phyloP scores from a whole-genome alignment of 139 green algal genomes.

The Auxenochlorella protothecoides region DNA sequence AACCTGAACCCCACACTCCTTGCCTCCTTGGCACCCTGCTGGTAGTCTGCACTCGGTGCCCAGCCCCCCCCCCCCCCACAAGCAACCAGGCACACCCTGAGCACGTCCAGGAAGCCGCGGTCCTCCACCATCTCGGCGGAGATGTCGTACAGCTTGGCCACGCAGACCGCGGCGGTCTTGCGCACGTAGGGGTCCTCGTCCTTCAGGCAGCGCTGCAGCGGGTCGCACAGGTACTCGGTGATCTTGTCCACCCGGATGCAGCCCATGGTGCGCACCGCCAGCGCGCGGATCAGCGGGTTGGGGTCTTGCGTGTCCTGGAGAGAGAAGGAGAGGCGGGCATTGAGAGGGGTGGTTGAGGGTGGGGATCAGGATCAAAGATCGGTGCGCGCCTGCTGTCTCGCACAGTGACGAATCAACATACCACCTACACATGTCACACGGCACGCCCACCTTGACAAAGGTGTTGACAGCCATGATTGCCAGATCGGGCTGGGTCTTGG shows the following conservation, averaged over 20 bases:
- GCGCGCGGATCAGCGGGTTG: constrained; percentile 91
- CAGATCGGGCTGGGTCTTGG: constrained; percentile 96
- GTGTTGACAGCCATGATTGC: constrained; percentile 99
- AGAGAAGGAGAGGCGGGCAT: neutral
- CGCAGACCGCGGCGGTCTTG: constrained; percentile 96
- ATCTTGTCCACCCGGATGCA: constrained; percentile 99
- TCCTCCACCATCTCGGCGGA: constrained; percentile 91
- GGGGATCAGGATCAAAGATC: no score
- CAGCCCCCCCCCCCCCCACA: no score
- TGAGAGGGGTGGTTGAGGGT: neutral
- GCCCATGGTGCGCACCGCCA: constrained; percentile 98
- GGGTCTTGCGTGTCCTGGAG: constrained; percentile 91
- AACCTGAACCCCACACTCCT: no score
- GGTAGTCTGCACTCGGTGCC: no score
- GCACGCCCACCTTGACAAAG: constrained; percentile 89
- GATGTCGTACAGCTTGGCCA: constrained; percentile 98
- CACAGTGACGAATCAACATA: no score
- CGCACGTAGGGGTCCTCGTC: constrained; percentile 97
- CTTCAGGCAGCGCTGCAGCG: constrained; percentile 67
- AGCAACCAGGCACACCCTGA: constrained; percentile 45
- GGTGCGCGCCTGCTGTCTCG: neutral
- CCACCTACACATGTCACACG: no score
- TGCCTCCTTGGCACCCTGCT: no score
- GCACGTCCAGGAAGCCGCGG: constrained; percentile 88
- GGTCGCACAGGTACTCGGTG: constrained; percentile 98